Base-by-base conservation (phyloP, 768 basidiomycete species). In the Amanita phalloides region DNA sequence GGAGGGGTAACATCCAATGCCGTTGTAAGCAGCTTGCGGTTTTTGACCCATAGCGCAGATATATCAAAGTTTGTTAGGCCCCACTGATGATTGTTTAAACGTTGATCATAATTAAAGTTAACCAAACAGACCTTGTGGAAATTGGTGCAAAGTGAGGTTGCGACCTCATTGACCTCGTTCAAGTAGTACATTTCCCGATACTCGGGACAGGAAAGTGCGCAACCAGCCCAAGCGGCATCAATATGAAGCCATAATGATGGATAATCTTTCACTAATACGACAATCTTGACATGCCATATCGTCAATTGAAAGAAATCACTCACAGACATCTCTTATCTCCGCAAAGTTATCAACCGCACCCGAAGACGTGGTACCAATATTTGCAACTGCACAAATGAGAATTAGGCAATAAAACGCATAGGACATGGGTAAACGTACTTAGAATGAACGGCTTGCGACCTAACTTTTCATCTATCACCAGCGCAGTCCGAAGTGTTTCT, bases 191-290 rank as follows among this genome's bases (percentile, higher is more conserved):
- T 54, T 9, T 76, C 69, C 28, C 91, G 78, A 56, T 75, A 75
- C 62, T 96, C 91, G 0, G 90, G 90, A 55, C 90, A 88, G 0
- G 83, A 74, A 38, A 93, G 73, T 0, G 82, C 79, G 14, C 90
- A 76, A 3, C 94, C 94, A 0, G 89, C 93, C 94, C 93, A 97
- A 0, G 89, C 86, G 0, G 86, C 83, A 62, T 97, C 94, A 17
- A 96, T 74, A 60, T 98, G 93, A 1, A 95, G 62, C 82, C 87
- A 94, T 1, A 92, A 58, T 1, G 75, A 78, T 0, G 87, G 83
- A 55, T 79, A 66, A 0, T 76, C 67, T 50, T 76, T 70, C 3
- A 76, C 90, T 92, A 33, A 33, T 13, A 56, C 2, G 45, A 28
- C 3, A 25, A 7, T 28, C 11, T 30, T 28, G 20, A 23, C 57